Percentiles rank a stretch among this genome's conserved stretches.
Conservation (phyloP, 2,329 filamentous ascomycete genomes). For the Hymenoscyphus infarciens region DNA sequence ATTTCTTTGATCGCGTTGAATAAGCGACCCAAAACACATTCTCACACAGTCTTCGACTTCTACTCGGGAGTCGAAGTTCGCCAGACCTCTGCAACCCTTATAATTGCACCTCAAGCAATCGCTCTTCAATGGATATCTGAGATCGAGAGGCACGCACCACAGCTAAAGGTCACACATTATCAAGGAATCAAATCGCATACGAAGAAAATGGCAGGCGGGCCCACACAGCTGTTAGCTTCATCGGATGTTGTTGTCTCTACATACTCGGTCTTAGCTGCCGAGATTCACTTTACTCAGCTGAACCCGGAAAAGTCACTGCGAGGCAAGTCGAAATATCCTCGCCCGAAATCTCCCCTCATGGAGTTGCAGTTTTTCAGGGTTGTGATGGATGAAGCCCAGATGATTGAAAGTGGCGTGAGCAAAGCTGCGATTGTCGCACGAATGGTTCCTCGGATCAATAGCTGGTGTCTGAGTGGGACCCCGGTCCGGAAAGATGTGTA, state of each 20-base stretch:
- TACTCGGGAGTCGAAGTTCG: slow-evolving; percentile 43
- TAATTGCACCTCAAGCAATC: slow-evolving; percentile 56
- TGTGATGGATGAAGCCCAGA: slow-evolving; percentile 76
- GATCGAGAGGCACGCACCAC: slow-evolving; percentile 54
- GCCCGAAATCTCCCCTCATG: slow-evolving; percentile 71
- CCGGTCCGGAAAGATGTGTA: slow-evolving; percentile 76
- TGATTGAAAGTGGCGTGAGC: slow-evolving; percentile 86
- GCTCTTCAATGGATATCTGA: slow-evolving; percentile 61
- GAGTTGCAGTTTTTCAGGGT: slow-evolving; percentile 71
- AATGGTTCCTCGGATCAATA: slow-evolving; percentile 74
- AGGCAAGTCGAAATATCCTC: slow-evolving; percentile 59
- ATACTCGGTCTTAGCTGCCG: slow-evolving; percentile 68
- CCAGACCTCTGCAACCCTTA: slow-evolving; percentile 54
- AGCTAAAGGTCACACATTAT: slow-evolving; percentile 54
- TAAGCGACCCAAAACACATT: slow-evolving; percentile 36
- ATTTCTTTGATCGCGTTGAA: slow-evolving; percentile 68
- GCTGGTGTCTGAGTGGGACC: slow-evolving; percentile 91
- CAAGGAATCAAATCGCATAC: slow-evolving; percentile 42
- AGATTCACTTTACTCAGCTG: slow-evolving; percentile 72
- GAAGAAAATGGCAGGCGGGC: slow-evolving; percentile 34
- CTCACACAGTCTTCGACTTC: slow-evolving; percentile 34
- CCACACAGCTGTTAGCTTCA: slow-evolving; percentile 44
- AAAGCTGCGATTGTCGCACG: slow-evolving; percentile 78
- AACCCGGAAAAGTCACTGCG: slow-evolving; percentile 67
- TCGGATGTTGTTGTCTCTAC: slow-evolving; percentile 63